These are phyloP conservation scores for Phytophthora lateralis DNA, from an alignment of 352 stramenopile species.

Conservation along the genomic window DNA sequence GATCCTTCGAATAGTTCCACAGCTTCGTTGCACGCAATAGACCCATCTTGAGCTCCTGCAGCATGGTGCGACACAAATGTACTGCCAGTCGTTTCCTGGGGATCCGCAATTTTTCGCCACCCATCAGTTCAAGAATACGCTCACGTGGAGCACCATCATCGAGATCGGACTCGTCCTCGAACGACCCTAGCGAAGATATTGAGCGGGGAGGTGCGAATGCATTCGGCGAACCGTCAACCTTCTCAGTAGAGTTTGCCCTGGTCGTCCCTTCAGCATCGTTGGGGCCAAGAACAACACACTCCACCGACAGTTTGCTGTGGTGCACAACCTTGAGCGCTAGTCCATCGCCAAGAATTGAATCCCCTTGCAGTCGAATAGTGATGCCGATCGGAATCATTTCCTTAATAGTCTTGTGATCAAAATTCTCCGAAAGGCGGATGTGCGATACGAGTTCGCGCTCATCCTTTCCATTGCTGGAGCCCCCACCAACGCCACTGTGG, in stretches of 20 bases:
- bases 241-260: constrained; percentile 1
- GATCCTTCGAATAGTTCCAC: constrained; percentile 79
- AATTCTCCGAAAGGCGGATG: constrained; percentile 88
- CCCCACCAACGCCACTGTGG: constrained; percentile 14
- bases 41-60: constrained; percentile 78
- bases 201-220: constrained; percentile 39
- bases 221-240: constrained; percentile 17
- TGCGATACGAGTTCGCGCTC: constrained; percentile 67
- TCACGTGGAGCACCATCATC: constrained; percentile 43
- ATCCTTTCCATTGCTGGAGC: constrained; percentile 26
- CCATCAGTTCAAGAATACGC: constrained; percentile 79
- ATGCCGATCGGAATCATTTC: constrained; percentile 89
- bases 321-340: constrained; percentile 80
- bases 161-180: constrained; percentile 40
- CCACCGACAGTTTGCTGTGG: constrained; percentile 86
- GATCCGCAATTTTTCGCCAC: constrained; percentile 85
- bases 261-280: constrained; percentile 35
- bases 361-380: constrained; percentile 76
- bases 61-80: constrained; percentile 67
- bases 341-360: constrained; percentile 78
- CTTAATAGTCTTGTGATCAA: constrained; percentile 91
- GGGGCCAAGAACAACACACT: constrained; percentile 77
- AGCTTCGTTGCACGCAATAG: constrained; percentile 82
- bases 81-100: constrained; percentile 72
- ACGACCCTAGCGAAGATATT: constrained; percentile 46